These are phyloP conservation scores for Hortiboletus campestris DNA, from an alignment of 768 basidiomycete species.

Conservation along the genomic window DNA sequence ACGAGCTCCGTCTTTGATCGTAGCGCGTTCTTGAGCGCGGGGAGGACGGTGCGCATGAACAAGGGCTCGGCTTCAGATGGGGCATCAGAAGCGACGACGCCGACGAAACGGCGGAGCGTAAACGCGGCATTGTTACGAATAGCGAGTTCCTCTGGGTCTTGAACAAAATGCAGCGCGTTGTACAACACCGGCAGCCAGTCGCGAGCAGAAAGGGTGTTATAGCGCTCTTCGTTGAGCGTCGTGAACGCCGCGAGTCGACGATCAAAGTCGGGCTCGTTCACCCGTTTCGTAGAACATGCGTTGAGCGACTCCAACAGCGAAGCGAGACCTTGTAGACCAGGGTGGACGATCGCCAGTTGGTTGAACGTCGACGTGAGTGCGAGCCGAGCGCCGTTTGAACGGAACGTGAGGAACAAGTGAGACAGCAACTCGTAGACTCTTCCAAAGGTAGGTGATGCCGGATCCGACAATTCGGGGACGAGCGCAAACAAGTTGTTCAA, in stretches of 20 bases:
- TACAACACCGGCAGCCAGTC: constrained; percentile 84
- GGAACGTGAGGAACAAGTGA: constrained; percentile 72
- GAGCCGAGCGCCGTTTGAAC: constrained; percentile 67
- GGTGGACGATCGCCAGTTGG: constrained; percentile 38
- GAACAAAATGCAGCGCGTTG: constrained; percentile 82
- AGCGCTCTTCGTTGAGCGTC: constrained; percentile 64
- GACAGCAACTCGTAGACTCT: constrained; percentile 68
- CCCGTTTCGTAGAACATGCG: constrained; percentile 75
- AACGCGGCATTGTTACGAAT: constrained; percentile 80
- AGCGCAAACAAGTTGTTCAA: constrained; percentile 63
- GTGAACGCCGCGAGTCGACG: constrained; percentile 75
- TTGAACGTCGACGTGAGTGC: constrained; percentile 67
- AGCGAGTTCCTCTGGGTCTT: constrained; percentile 85
- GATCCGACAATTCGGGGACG: constrained; percentile 57
- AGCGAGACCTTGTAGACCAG: constrained; percentile 48
- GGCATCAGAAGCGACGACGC: constrained; percentile 40
- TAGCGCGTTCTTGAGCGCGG: constrained; percentile 77
- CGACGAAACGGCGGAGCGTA: constrained; percentile 75
- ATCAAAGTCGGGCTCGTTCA: constrained; percentile 94
- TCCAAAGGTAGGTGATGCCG: constrained; percentile 40
- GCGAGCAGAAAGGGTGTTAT: constrained; percentile 45
- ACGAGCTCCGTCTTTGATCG: constrained; percentile 82
- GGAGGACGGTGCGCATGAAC: constrained; percentile 66
- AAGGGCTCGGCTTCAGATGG: constrained; percentile 45
- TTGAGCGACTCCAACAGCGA: constrained; percentile 69